Conservation (phyloP, 2,329 filamentous ascomycete genomes). For the Aspergillus sp. region DNA sequence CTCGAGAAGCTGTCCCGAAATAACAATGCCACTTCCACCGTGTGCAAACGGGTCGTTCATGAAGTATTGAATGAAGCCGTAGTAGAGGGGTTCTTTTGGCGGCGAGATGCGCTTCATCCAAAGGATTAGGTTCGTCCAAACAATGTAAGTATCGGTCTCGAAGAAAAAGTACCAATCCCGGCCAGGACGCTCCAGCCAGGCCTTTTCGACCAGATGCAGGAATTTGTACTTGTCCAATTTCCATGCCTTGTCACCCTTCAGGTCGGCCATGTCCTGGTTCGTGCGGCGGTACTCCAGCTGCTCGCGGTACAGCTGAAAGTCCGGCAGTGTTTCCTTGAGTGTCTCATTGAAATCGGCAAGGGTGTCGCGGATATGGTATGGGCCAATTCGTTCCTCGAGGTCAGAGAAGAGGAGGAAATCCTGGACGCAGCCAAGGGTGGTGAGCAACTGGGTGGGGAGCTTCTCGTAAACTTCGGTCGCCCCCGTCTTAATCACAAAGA, state of each 20-base stretch:
- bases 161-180: slow-evolving; percentile 62
- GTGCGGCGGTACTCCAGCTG: slow-evolving; percentile 46
- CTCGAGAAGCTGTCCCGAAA: slow-evolving; percentile 55
- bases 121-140: slow-evolving; percentile 53
- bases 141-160: slow-evolving; percentile 59
- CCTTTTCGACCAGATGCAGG: slow-evolving; percentile 59
- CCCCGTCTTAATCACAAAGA: slow-evolving; percentile 59
- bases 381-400: slow-evolving; percentile 31
- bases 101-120: slow-evolving; percentile 49
- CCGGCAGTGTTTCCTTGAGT: slow-evolving; percentile 44
- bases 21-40: slow-evolving; percentile 53
- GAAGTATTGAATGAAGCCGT: slow-evolving; percentile 52
- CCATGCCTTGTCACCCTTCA: slow-evolving; percentile 46
- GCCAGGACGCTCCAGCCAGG: slow-evolving; percentile 51
- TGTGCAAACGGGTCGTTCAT: slow-evolving; percentile 52
- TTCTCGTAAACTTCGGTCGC: slow-evolving; percentile 55
- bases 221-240: slow-evolving; percentile 64
- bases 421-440: slow-evolving; percentile 50
- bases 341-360: slow-evolving; percentile 39
- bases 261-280: slow-evolving; percentile 39
- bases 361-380: slow-evolving; percentile 32
- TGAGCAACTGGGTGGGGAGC: slow-evolving; percentile 57
- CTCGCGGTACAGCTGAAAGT: slow-evolving; percentile 51
- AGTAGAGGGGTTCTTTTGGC: slow-evolving; percentile 46
- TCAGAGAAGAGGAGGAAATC: slow-evolving; percentile 52